A percentile compares a stretch with the other conserved stretches of the same genome.
Conservation (phyloP, 23 red algal genomes). For the Cyanidioschyzon merolae region DNA sequence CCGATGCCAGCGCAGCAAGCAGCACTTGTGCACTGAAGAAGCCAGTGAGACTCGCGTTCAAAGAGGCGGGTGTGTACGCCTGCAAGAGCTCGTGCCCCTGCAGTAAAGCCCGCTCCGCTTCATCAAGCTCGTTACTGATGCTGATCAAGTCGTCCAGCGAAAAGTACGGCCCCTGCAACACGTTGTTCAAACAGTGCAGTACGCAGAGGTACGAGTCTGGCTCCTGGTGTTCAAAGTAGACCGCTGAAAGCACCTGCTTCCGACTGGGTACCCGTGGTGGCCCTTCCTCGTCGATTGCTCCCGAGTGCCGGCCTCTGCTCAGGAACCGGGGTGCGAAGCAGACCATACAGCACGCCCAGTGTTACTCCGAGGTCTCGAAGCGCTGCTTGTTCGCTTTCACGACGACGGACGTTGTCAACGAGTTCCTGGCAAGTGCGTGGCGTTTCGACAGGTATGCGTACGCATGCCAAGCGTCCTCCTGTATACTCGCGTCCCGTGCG, state of each 20-base stretch:
- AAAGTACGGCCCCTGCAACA: not conserved
- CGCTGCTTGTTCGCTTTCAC: no score
- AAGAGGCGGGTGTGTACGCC: not conserved
- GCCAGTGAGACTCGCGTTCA: not conserved
- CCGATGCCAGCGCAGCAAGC: not conserved
- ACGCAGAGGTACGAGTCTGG: not conserved
- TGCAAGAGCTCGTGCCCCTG: not conserved
- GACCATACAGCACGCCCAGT: no score
- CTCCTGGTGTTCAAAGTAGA: not conserved
- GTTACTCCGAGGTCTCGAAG: no score
- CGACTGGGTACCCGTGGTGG: not conserved
- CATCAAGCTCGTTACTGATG: not conserved
- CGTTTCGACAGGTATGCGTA: no score
- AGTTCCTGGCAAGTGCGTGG: no score
- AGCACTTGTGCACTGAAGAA: not conserved
- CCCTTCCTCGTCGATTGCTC: not conserved
- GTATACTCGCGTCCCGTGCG: no score
- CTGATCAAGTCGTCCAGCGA: not conserved
- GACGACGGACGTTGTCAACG: no score
- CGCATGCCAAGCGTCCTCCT: no score
- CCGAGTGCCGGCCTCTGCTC: no score
- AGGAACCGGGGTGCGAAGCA: no score
- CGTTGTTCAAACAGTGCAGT: not conserved
- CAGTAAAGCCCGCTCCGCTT: not conserved
- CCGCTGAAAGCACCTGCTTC: not conserved